Conservation (phyloP, 257 asterid species). For the Rauvolfia tetraphylla region DNA sequence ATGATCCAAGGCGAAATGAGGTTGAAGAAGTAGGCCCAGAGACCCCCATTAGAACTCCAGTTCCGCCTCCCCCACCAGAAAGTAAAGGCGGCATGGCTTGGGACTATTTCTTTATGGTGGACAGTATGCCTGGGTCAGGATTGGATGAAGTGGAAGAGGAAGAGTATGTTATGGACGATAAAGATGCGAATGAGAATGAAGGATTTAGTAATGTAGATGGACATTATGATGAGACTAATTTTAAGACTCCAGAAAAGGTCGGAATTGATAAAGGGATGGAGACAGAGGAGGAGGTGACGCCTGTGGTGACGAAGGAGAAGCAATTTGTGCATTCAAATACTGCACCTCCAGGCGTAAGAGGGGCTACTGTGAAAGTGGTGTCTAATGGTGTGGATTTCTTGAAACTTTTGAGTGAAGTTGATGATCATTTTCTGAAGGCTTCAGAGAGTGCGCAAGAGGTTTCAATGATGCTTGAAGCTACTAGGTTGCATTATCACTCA, state of each 20-base stretch:
- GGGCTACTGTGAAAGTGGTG: slow-evolving; percentile 24
- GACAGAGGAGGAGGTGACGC: slow-evolving; percentile 59
- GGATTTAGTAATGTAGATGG: slow-evolving; percentile 32
- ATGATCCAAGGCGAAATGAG: slow-evolving; percentile 37
- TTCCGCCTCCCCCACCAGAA: slow-evolving; percentile 58
- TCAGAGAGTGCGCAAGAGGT: slow-evolving; percentile 85
- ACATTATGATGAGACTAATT: slow-evolving; percentile 28
- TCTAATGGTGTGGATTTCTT: slow-evolving; percentile 62
- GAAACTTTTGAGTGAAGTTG: slow-evolving; percentile 65
- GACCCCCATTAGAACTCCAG: slow-evolving; percentile 43
- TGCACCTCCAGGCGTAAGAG: slow-evolving; percentile 59
- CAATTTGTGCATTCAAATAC: slow-evolving; percentile 80
- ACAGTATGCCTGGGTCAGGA: slow-evolving; percentile 36
- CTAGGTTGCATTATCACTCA: slow-evolving; percentile 87
- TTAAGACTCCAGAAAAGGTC: slow-evolving; percentile 65
- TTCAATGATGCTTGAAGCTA: slow-evolving; percentile 93
- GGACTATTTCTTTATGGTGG: slow-evolving; percentile 74
- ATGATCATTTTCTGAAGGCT: slow-evolving; percentile 87
- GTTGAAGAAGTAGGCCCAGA: slow-evolving; percentile 27
- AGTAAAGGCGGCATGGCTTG: slow-evolving; percentile 71
- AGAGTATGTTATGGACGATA: slow-evolving; percentile 37
- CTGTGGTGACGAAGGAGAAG: slow-evolving; percentile 36
- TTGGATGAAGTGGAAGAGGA: slow-evolving; percentile 62
- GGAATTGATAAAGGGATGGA: slow-evolving; percentile 40
- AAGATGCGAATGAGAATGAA: slow-evolving; percentile 21